A percentile compares a stretch with the other conserved stretches of the same genome.
These are phyloP conservation scores for Leccinum pachyderme DNA, from an alignment of 1,284 basidiomycete species.

Conservation along the genomic window DNA sequence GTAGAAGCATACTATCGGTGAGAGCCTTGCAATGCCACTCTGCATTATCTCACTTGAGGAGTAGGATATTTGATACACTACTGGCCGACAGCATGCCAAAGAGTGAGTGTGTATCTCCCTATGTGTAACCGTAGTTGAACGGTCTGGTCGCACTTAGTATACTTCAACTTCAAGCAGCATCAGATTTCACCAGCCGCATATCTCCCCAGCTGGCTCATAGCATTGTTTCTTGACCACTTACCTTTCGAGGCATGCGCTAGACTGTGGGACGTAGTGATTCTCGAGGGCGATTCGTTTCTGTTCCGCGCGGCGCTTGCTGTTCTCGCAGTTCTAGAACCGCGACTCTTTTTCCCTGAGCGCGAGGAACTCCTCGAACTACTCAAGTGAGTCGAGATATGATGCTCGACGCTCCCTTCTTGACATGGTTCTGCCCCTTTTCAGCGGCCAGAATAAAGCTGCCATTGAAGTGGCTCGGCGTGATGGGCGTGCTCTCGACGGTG, in stretches of 20 bases:
- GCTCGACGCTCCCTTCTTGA: constrained; percentile 1
- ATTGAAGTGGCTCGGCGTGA: constrained; percentile 76
- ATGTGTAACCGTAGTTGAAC: constrained; percentile 2
- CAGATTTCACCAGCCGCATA: constrained; percentile 80
- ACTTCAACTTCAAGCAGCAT: constrained; percentile 94
- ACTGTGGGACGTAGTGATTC: constrained; percentile 85
- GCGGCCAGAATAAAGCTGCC: constrained; percentile 82
- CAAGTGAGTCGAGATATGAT: constrained; percentile 43
- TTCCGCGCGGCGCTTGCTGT: constrained; percentile 83
- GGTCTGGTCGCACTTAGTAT: constrained; percentile 50
- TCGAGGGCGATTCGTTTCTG: constrained; percentile 86
- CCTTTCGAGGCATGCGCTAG: constrained; percentile 86
- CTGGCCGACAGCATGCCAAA: constrained; percentile 94
- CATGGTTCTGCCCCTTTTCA: constrained; percentile 24
- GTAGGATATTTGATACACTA: constrained; percentile 88
- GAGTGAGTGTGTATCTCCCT: constrained; percentile 47
- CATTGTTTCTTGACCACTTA: constrained; percentile 83
- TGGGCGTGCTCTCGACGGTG: constrained; percentile 58
- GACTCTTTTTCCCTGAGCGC: constrained; percentile 82
- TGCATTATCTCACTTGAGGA: constrained; percentile 17
- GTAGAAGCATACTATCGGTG: constrained; percentile 77
- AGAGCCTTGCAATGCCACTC: constrained; percentile 5
- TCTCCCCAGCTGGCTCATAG: constrained; percentile 77
- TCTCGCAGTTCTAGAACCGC: constrained; percentile 81
- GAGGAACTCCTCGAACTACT: constrained; percentile 73